These are phyloP conservation scores for Secale cereale DNA, from an alignment of 176 grass and related monocot genomes.

Conservation along the genomic window DNA sequence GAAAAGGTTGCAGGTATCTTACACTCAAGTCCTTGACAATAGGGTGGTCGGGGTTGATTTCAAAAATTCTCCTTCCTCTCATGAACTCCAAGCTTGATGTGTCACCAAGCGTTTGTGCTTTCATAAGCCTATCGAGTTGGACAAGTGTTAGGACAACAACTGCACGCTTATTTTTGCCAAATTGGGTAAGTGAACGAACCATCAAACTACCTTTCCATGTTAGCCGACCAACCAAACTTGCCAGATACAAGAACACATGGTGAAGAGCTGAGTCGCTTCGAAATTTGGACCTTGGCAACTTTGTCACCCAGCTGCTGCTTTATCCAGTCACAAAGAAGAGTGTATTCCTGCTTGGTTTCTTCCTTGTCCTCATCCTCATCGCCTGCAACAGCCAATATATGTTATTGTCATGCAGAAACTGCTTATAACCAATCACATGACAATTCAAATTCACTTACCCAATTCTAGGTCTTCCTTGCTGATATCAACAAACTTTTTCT, in stretches of 20 bases:
- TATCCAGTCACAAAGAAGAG: slow-evolving; percentile 78
- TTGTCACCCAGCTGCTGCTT: slow-evolving; percentile 83
- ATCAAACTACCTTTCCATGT: slow-evolving; percentile 81
- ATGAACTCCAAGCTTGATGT: slow-evolving; percentile 94
- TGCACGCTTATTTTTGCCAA: background rate
- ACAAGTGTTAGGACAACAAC: slow-evolving; percentile 9
- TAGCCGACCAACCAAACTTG: slow-evolving; percentile 98
- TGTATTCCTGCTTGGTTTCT: slow-evolving; percentile 79
- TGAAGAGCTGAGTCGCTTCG: slow-evolving; percentile 86
- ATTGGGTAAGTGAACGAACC: background rate
- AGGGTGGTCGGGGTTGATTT: slow-evolving; percentile 84
- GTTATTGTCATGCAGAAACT: background rate
- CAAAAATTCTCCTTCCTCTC: slow-evolving; percentile 90
- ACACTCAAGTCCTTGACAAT: slow-evolving; percentile 79
- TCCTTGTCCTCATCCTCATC: slow-evolving; percentile 76
- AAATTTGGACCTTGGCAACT: slow-evolving; percentile 91
- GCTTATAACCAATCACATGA: background rate
- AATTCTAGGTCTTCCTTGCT: slow-evolving; percentile 92
- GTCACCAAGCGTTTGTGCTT: slow-evolving; percentile 96
- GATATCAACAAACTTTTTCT: slow-evolving; percentile 90
- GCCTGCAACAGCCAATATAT: slow-evolving; percentile 34
- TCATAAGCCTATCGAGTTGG: slow-evolving; percentile 69
- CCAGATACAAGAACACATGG: slow-evolving; percentile 96
- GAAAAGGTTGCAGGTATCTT: background rate
- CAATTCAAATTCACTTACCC: slow-evolving; percentile 32